These are phyloP conservation scores for Nannizziopsis arthrosporioides DNA, from an alignment of 2,329 filamentous ascomycete genomes.

Conservation along the genomic window DNA sequence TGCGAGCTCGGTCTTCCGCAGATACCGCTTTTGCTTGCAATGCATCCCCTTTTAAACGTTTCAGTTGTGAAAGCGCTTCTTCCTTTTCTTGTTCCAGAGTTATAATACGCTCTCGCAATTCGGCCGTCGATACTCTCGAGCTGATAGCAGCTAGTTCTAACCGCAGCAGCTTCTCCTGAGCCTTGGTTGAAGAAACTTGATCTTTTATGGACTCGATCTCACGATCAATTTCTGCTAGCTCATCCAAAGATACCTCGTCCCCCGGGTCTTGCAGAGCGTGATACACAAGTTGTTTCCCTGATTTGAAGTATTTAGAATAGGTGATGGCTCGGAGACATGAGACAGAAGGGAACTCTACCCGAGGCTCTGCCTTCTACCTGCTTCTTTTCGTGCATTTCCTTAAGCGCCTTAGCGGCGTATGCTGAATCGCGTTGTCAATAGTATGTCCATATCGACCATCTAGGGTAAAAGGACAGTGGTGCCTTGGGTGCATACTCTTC, in stretches of 20 bases:
- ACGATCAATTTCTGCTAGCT: slow-evolving; percentile 40
- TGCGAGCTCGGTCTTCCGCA: slow-evolving; percentile 36
- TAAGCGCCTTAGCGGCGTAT: slow-evolving; percentile 48
- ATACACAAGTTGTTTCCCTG: slow-evolving; percentile 53
- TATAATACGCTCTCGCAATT: slow-evolving; percentile 37
- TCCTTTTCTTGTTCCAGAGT: slow-evolving; percentile 37
- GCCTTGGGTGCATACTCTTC: slow-evolving; percentile 34
- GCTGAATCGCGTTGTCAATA: slow-evolving; percentile 26
- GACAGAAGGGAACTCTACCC: slow-evolving; percentile 26
- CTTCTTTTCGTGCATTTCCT: slow-evolving; percentile 50
- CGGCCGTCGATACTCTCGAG: slow-evolving; percentile 40
- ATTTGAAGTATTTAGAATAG: neutral
- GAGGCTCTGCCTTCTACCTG: slow-evolving; percentile 47
- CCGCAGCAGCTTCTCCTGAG: slow-evolving; percentile 41
- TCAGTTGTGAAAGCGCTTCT: slow-evolving; percentile 32
- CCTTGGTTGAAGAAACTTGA: slow-evolving; percentile 35
- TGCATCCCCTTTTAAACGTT: slow-evolving; percentile 30
- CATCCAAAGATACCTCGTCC: slow-evolving; percentile 38
- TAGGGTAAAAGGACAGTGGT: neutral
- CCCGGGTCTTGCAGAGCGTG: slow-evolving; percentile 44
- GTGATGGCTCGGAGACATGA: neutral
- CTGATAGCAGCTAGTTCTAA: slow-evolving; percentile 36
- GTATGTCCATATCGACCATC: neutral
- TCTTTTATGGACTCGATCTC: slow-evolving; percentile 38
- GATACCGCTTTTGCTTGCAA: slow-evolving; percentile 32